Evolutionary conservation across 257 asterid genomes (phyloP), one percentile per base, ranked within the genome.

Genomic region (Misopates orontium): DNA sequence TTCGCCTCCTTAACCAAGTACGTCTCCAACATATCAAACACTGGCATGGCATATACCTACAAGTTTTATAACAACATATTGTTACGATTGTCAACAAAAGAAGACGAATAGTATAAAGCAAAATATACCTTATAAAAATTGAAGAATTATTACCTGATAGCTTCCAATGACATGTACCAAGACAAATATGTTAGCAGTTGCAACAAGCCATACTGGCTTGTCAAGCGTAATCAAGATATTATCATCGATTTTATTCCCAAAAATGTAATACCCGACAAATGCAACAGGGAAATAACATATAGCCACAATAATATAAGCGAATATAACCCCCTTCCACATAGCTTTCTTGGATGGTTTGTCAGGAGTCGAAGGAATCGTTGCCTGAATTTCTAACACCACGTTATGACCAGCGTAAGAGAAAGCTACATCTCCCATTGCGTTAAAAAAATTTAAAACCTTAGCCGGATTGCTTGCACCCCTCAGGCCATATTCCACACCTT

Each of bases 321-420:
- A 47, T 0, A 82, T 0, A 0, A 87, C 95, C 1, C 97, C 95
- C 55, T 58, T 83, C 95, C 95, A 85, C 95, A 87, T 87, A 0
- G 96, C 81, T 20, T 42, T 66, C 65, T 83, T 89, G 0, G 95
- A 89, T 0, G 95, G 96, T 10, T 54, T 78, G 9, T 83, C 90
- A 0, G 83, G 84, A 0, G 94, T 81, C 0, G 95, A 85, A 3
- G 95, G 95, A 4, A 89, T 79, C 0, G 89, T 83, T 0, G 96
- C 93, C 48, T 87, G 95, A 42, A 89, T 89, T 48, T 85, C 95
- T 20, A 89, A 50, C 48, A 83, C 93, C 47, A 89, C 90, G 21
- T 80, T 86, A 61, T 90, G 95, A 0, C 91, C 96, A 0, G 95
- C 95, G 5, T 71, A 91, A 18, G 95, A 89, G 41, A 91, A 91